Percentiles rank a stretch among this genome's conserved stretches.
phyloP scores from a whole-genome alignment of 306 rosid genomes.

The Begonia masoniana region DNA sequence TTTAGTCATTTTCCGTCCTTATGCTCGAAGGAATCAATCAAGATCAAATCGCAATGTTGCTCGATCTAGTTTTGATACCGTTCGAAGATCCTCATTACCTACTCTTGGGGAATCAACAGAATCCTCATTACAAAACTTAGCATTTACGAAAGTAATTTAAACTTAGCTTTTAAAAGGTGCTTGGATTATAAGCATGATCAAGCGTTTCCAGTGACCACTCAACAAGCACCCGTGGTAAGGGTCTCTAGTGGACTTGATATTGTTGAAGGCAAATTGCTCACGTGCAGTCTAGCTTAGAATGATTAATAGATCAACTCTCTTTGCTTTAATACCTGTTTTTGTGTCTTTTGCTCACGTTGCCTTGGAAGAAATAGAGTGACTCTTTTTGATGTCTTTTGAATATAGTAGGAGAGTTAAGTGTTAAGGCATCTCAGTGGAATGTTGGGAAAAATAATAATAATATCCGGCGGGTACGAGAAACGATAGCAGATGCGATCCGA shows the following conservation, averaged over 20 bases:
- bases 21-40: constrained; percentile 90
- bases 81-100: constrained; percentile 23
- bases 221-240: constrained; percentile 20
- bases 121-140: constrained; percentile 16
- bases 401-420: too few relatives aligned
- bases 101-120: constrained; percentile 47
- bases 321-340: too few relatives aligned
- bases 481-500: too few relatives aligned
- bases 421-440: too few relatives aligned
- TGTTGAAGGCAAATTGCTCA: constrained; percentile 5
- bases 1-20: constrained; percentile 82
- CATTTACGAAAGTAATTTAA: constrained; percentile 37
- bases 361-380: too few relatives aligned
- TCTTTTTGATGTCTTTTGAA: too few relatives aligned
- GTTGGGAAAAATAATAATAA: too few relatives aligned
- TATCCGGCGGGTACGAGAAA: too few relatives aligned
- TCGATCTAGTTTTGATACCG: constrained; percentile 29
- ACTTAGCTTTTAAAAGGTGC: constrained; percentile 22
- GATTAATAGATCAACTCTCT: too few relatives aligned
- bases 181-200: constrained; percentile 26
- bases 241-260: constrained; percentile 33
- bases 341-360: too few relatives aligned
- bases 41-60: constrained; percentile 70
- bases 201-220: constrained; percentile 28
- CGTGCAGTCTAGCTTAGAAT: too few relatives aligned